Evolutionary conservation across 202 grass and related monocot species (phyloP).

Genomic region (Carex sylvatica): DNA sequence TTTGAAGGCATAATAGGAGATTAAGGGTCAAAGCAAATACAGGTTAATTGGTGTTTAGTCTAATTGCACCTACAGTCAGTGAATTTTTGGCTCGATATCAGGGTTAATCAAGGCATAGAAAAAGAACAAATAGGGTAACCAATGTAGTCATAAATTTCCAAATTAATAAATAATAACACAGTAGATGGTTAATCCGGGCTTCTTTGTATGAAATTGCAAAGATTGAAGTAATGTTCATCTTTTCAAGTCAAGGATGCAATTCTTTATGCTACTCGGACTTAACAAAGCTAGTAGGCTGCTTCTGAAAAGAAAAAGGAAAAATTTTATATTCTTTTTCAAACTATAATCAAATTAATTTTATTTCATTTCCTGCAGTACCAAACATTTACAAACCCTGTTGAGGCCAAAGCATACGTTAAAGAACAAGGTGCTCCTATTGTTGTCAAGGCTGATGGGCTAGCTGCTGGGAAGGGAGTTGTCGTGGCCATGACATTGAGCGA

Average conservation of each 20-base stretch:
- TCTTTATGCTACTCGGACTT: background rate
- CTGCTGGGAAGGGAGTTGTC: conserved; percentile 79
- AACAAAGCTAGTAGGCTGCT: background rate
- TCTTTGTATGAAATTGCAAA: background rate
- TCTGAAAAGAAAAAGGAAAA: background rate
- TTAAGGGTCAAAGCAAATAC: background rate
- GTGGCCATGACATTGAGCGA: conserved; percentile 66
- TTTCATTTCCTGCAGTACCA: conserved; percentile 42
- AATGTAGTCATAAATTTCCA: background rate
- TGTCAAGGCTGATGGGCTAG: conserved; percentile 84
- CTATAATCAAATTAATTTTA: background rate
- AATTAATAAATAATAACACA: background rate
- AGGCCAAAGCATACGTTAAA: conserved; percentile 71
- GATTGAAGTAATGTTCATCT: background rate
- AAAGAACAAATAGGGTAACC: background rate
- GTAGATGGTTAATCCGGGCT: background rate
- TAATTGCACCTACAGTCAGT: background rate
- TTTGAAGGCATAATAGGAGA: background rate
- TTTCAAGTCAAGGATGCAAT: background rate
- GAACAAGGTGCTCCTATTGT: conserved; percentile 77
- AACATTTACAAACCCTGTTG: conserved; percentile 55
- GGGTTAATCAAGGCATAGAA: background rate
- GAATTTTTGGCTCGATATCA: background rate
- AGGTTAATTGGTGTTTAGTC: background rate
- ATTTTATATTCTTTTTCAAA: background rate